Evolutionary conservation across 108 stramenopile genomes (phyloP).

Genomic region (Nitzschia palea): DNA sequence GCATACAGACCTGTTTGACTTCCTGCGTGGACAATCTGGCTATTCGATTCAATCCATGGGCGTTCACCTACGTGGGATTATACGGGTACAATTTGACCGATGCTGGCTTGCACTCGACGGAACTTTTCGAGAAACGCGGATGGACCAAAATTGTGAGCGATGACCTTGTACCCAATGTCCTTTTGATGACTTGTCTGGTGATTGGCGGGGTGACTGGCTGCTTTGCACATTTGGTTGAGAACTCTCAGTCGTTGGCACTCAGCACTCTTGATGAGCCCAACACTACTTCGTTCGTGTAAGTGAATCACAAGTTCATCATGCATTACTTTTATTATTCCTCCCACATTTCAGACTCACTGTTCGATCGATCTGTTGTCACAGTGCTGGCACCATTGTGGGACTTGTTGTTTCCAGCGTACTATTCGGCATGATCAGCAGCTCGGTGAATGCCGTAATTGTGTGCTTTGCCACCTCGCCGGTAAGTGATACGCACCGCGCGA

Average conservation of each 20-base stretch:
- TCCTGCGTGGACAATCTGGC: conserved; percentile 65
- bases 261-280: conserved; percentile 47
- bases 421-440: conserved; percentile 73
- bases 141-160: conserved; percentile 88
- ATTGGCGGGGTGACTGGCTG: conserved; percentile 76
- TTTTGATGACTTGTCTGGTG: conserved; percentile 69
- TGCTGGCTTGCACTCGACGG: conserved; percentile 66
- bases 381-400: conserved; percentile 73
- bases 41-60: conserved; percentile 76
- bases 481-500: not conserved
- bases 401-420: conserved; percentile 71
- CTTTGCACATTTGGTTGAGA: conserved; percentile 62
- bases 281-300: conserved; percentile 62
- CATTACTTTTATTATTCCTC: no score
- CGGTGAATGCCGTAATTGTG: conserved; percentile 87
- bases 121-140: conserved; percentile 81
- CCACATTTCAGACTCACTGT: not conserved
- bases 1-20: conserved; percentile 62
- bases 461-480: conserved; percentile 87
- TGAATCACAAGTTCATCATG: not conserved
- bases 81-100: conserved; percentile 82
- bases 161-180: conserved; percentile 80
- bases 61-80: conserved; percentile 86
- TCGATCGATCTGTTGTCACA: not conserved
- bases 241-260: conserved; percentile 50